Percentiles rank a stretch among this genome's conserved stretches.
These are phyloP conservation scores for Coix lacrymajobi DNA, from an alignment of 176 grass and related monocot genomes.

Conservation along the genomic window DNA sequence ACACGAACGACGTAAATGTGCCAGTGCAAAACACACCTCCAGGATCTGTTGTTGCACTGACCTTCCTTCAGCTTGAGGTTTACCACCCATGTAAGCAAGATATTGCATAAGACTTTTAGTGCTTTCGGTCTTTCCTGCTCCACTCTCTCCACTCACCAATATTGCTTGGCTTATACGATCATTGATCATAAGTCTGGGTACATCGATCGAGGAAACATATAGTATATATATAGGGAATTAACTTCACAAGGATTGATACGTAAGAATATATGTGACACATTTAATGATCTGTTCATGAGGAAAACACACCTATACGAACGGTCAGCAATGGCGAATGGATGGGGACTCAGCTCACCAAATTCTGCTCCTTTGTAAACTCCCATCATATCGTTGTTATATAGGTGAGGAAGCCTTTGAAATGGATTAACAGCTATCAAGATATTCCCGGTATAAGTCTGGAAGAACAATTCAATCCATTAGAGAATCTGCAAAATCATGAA, in stretches of 20 bases:
- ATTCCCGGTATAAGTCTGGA: conserved; percentile 91
- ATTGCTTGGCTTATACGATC: conserved; percentile 77
- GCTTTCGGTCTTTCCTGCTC: conserved; percentile 90
- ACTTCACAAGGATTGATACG: conserved; percentile 6
- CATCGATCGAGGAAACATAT: too few relatives aligned
- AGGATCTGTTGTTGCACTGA: conserved; percentile 85
- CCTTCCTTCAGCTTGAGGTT: conserved; percentile 60
- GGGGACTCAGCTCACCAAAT: conserved; percentile 89
- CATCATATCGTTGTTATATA: conserved; percentile 97
- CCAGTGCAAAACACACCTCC: conserved; percentile 43
- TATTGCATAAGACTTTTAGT: conserved; percentile 94
- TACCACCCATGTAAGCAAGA: conserved; percentile 86
- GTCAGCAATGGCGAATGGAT: conserved; percentile 94
- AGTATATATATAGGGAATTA: too few relatives aligned
- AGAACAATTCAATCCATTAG: conserved; percentile 52
- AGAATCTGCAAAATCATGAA: conserved; percentile 9
- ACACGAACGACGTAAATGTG: background rate
- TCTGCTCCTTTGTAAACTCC: conserved; percentile 77
- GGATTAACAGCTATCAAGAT: conserved; percentile 98
- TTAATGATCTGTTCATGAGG: background rate
- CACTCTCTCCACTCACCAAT: conserved; percentile 93
- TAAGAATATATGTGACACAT: background rate
- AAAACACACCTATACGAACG: conserved; percentile 68
- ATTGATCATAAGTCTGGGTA: conserved; percentile 73
- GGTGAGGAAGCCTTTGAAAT: conserved; percentile 85